phyloP scores from a whole-genome alignment of 2,329 filamentous ascomycete genomes.

The Botryosphaeria agaves region DNA sequence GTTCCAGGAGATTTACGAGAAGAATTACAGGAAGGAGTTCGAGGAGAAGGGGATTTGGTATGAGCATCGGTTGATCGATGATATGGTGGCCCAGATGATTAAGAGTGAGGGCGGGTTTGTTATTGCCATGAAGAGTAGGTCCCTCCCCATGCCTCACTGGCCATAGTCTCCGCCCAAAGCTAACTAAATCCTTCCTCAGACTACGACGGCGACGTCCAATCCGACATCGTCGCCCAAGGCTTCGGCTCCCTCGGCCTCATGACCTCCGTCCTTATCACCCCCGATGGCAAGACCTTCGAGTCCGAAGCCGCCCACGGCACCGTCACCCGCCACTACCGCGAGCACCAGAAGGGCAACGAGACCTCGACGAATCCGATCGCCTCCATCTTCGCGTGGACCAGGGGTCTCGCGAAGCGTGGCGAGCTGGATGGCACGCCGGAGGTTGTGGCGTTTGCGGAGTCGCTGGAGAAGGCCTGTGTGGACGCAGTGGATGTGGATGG shows the following conservation, averaged over 20 bases:
- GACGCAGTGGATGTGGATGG: conserved; percentile 87
- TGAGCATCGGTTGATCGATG: conserved; percentile 96
- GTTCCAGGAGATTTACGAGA: conserved; percentile 93
- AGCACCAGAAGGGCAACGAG: conserved; percentile 95
- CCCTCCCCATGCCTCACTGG: background rate
- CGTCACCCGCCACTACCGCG: conserved; percentile 94
- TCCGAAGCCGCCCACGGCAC: conserved; percentile 96
- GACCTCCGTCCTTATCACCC: conserved; percentile 94
- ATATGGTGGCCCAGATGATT: conserved; percentile 99
- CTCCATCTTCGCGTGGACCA: conserved; percentile 98
- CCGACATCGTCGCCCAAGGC: conserved; percentile 93
- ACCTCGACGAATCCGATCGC: conserved; percentile 98
- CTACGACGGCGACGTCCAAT: conserved; percentile 98
- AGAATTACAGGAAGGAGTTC: conserved; percentile 71
- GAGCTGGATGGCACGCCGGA: conserved; percentile 88
- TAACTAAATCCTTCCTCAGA: conserved; percentile 34
- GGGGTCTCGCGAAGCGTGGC: conserved; percentile 82
- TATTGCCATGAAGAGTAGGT: conserved; percentile 93
- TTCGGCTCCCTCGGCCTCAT: conserved; percentile 97
- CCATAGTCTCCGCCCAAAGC: conserved; percentile 1
- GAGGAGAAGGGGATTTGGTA: conserved; percentile 95
- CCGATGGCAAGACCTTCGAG: conserved; percentile 92
- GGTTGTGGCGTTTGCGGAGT: conserved; percentile 77
- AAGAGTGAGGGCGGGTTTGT: conserved; percentile 94
- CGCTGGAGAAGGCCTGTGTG: conserved; percentile 80